Percentiles rank a stretch among this genome's conserved stretches.
Conservation (phyloP, 176 grass and related monocot species). For the Oryza meridionalis region DNA sequence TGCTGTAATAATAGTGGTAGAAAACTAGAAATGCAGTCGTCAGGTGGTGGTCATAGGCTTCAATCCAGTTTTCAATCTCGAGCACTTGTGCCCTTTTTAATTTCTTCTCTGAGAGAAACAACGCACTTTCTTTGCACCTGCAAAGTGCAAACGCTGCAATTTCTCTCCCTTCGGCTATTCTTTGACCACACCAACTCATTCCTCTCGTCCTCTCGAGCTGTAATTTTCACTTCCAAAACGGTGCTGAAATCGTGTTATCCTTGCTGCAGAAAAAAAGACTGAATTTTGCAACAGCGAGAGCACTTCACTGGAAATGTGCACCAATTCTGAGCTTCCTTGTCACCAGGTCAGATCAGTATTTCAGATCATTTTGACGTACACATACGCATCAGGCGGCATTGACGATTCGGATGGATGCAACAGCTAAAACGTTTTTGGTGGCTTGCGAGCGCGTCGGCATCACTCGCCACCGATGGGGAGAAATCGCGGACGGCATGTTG, state of each 20-base stretch:
- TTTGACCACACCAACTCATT: slow-evolving; percentile 32
- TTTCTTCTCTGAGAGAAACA: neutral
- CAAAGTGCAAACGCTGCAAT: neutral
- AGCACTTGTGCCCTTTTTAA: neutral
- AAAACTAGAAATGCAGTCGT: neutral
- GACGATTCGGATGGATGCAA: slow-evolving; percentile 17
- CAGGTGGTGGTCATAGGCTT: slow-evolving; percentile 10
- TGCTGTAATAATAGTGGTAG: neutral
- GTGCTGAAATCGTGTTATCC: neutral
- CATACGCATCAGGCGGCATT: slow-evolving; percentile 14
- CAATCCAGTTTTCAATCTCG: slow-evolving; percentile 13
- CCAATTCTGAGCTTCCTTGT: slow-evolving; percentile 1
- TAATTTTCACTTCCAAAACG: neutral
- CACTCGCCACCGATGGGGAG: slow-evolving; percentile 19
- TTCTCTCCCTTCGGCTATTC: slow-evolving; percentile 4
- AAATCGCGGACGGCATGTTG: neutral
- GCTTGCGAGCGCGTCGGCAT: neutral
- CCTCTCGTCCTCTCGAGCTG: neutral
- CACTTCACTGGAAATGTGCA: neutral
- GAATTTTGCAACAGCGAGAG: slow-evolving; percentile 20
- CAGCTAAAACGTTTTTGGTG: slow-evolving; percentile 9
- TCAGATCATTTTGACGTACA: neutral
- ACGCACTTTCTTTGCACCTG: slow-evolving; percentile 1
- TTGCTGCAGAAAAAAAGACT: neutral
- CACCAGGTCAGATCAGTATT: neutral